Base-by-base conservation (phyloP, 108 stramenopile genomes). In the Cyclotella kingstonii region DNA sequence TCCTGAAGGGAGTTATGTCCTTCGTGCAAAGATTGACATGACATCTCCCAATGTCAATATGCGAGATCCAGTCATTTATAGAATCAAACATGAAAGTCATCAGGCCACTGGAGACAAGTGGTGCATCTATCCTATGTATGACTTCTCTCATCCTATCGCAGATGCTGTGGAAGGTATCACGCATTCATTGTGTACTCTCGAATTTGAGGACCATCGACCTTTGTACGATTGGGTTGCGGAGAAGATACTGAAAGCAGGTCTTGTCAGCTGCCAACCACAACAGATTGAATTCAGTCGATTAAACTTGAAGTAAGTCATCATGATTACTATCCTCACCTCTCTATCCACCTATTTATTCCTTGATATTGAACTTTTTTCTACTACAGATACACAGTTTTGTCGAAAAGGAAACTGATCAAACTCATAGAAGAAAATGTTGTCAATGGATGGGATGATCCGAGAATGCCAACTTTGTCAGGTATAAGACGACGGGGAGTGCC, bases 111-210 rank as follows among this genome's bases (percentile, higher is more conserved):
- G 89, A 12, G 87, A 92, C 51, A 71, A 78, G 33, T 94, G 92
- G 92, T 89, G 90, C 73, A 87, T 96, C 38, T 96, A 94, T 63
- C 95, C 95, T 28, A 96, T 96, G 95, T 96, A 96, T 63, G 95
- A 96, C 63, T 94, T 92, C 65, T 80, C 81, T 21, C 95, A 96
- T 70, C 90, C 92, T n/a, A 92, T 94, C 57, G 62, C 83, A 14
- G 95, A 96, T 78, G 87, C 95, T 1, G 59, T 93, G 29, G 95
- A 96, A 57, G 84, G 84, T 0, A 91, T 96, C 46, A 84, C 92
- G 1, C 95, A 96, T 60, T 92, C 90, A 9, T 70, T 96, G 40
- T 96, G 95, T 69, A 94, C 95, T 10, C 59, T 96, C 50, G 95
- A 96, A 63, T 96, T 96, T 54, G 91, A 93, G 72, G 92, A 90